Base-by-base conservation (phyloP, 371 early-diverging fungal species). In the Thermomucor indicae-seudaticae region DNA sequence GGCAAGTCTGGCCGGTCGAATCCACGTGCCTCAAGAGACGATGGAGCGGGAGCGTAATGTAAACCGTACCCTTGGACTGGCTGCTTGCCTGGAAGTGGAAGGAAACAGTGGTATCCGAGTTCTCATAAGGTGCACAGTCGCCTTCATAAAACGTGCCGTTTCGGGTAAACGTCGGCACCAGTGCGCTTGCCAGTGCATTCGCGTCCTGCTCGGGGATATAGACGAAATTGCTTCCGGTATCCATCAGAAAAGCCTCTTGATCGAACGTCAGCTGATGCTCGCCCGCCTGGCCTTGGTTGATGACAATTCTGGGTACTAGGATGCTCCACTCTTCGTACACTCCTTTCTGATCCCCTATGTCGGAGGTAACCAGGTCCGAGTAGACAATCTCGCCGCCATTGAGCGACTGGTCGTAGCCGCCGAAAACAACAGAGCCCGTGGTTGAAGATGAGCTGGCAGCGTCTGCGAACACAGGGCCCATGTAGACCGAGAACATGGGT, bases 211-310 rank as follows among this genome's bases (percentile, higher is more conserved):
- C 23, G n/a, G 67, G 67, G 6, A 67, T 34, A 24, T 65, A 67
- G 38, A 65, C 53, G 22, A 60, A 63, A 24, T 64, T 67, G 12
- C 61, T 60, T 2, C 72, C 72, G n/a, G 72, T 65, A 28, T 71
- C 72, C 4, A 71, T 32, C 5, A 47, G 37, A 29, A 67, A 55
- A 0, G 51, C 32, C 32, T 32, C n/a, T n/a, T n/a, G n/a, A n/a
- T n/a, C n/a, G 32, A 14, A 14, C 32, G 32, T 14, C 32, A n/a
- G 32, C 14, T 14, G 32, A 32, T 10, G 32, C 32, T 32, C n/a
- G 32, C 7, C 32, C 7, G 32, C 32, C 10, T 32, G 10, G 14
- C 10, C 7, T 32, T 14, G 10, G 14, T 32, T 14, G 14, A 32
- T 32, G 7, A 10, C 14, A 14, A 32, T 14, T 10, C 32, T 14